A percentile compares a stretch with the other conserved stretches of the same genome.
These are phyloP conservation scores for Teratosphaeria destructans DNA, from an alignment of 2,329 filamentous ascomycete genomes.

Conservation along the genomic window DNA sequence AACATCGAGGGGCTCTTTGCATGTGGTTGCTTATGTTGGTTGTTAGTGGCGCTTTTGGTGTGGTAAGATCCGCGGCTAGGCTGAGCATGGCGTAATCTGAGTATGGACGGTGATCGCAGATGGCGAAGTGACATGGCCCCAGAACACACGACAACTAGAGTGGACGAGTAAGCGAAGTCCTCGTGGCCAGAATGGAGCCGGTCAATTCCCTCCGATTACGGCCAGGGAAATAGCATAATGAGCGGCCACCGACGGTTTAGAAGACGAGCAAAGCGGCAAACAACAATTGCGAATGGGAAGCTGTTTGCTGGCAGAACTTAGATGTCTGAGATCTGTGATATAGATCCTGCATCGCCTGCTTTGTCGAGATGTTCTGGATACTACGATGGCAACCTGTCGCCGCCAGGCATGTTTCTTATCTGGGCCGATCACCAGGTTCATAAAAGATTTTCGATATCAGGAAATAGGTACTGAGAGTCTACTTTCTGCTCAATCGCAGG, in stretches of 20 bases:
- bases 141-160: neutral
- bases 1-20: neutral
- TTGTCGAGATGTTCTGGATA: neutral
- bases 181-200: neutral
- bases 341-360: neutral
- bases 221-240: neutral
- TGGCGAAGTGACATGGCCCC: neutral
- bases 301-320: neutral
- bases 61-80: neutral
- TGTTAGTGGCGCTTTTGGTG: neutral
- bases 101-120: neutral
- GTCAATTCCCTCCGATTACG: neutral
- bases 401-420: neutral
- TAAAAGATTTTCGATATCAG: neutral
- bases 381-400: neutral
- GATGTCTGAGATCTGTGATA: neutral
- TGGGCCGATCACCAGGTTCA: neutral
- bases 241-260: neutral
- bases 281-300: neutral
- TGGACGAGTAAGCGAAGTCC: neutral
- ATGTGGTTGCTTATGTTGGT: neutral
- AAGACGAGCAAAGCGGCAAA: neutral
- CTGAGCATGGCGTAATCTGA: neutral
- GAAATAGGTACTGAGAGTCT: neutral
- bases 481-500: neutral